phyloP scores from a whole-genome alignment of 345 rosid species.

The Citrus unshiu region DNA sequence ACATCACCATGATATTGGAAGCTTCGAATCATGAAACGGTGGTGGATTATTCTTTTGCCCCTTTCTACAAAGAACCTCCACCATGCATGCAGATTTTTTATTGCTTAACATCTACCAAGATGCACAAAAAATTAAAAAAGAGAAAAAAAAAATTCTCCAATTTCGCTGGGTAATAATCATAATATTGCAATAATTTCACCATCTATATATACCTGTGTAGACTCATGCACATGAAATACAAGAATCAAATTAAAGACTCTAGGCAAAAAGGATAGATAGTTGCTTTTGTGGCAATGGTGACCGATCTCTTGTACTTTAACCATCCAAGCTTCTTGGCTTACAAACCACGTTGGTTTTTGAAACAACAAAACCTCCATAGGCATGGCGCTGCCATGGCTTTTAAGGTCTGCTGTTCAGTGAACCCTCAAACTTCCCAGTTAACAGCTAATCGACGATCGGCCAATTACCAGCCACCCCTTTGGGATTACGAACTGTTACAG shows the following conservation, averaged over 20 bases:
- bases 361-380: neutral
- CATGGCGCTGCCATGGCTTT: neutral
- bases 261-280: neutral
- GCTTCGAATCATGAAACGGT: neutral
- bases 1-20: neutral
- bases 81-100: neutral
- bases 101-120: neutral
- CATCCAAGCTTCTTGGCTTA: neutral
- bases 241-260: neutral
- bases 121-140: neutral
- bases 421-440: neutral
- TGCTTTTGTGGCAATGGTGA: neutral
- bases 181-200: neutral
- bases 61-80: no score
- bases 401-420: neutral
- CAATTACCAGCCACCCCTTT: neutral
- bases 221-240: neutral
- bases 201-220: neutral
- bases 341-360: neutral
- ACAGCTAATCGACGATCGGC: neutral
- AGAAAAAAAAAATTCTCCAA: neutral
- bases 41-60: neutral
- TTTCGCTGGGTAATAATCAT: no score
- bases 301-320: neutral
- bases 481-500: no score